Base-by-base conservation (phyloP, 768 basidiomycete genomes). In the Pulveroboletus frians region DNA sequence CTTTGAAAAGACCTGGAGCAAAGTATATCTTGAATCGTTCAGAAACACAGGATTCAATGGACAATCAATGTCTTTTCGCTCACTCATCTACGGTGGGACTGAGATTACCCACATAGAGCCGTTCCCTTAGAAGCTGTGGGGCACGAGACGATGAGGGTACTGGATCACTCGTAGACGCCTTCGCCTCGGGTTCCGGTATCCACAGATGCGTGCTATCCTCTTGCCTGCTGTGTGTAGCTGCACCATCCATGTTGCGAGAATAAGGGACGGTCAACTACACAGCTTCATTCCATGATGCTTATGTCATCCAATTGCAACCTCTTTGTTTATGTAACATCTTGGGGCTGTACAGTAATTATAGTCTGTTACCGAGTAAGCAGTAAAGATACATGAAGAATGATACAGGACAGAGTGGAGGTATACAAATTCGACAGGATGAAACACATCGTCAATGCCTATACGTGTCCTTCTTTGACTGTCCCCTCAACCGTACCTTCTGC, bases 41-140 rank as follows among this genome's bases (percentile, higher is more conserved):
- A 61, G 57, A 56, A 56, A 43, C 27, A 0, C 15, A 9, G 26
- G 6, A 4, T 11, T 32, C 21, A 20, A 45, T 40, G 1, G 29
- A 50, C 17, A 41, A 40, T 43, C 15, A 27, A 53, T n/a, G 10
- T 43, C 20, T 9, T 29, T 46, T 46, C 38, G 65, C 78, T 56
- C 48, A 94, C 89, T 96, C 92, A 67, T 93, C 90, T 29, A 95
- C 87, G 6, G 84, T 77, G 2, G 86, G 80, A 61, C 89, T 84
- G 15, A 97, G 71, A 64, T 97, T 96, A 17, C 94, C 94, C 38
- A 97, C 76, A 58, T 92, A 97, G 5, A 97, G 76, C 36, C 93
- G 74, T 64, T 94, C 88, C 58, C 78, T 83, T 27, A 84, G 62
- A 10, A 75, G 37, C 34, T 55, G 60, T 7, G 66, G 59, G 4